Evolutionary conservation across 2,329 filamentous ascomycete species (phyloP), one percentile per base, ranked within the genome.

Genomic region (Neofusicoccum parvum): DNA sequence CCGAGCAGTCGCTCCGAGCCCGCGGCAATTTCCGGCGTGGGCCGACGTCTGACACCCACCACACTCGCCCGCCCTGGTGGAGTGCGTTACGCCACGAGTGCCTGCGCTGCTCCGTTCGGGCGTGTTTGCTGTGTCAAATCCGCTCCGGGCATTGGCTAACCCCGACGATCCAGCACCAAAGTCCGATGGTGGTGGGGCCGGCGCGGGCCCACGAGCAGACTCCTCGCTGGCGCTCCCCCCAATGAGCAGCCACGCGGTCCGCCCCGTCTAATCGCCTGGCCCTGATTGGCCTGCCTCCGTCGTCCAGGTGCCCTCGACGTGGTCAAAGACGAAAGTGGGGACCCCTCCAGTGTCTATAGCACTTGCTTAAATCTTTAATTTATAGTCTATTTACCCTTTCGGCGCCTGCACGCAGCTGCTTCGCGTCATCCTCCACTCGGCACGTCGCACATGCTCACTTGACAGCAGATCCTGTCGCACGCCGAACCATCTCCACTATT

Each of bases 171-270:
- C 32, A 45, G 53, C 53, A 17, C 39, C 51, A 39, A 41, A 37
- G n/a, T 15, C 36, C 51, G 51, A 58, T 45, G 37, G 37, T 36
- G 37, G 53, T 58, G 53, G 53, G 53, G 53, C 53, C 39, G 23
- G 5, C 14, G 20, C 37, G 39, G 53, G 34, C 9, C 15, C 3
- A 17, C 12, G 46, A 49, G 4, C 7, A 49, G 46, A 49, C 27
- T 32, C 27, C 27, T 32, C 27, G 17, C n/a, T 20, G 3, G 46
- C 46, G 11, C 36, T 10, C 11, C 37, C 34, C 37, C 39, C 9
- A 45, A 34, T 48, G 27, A 17, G 14, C 14, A 23, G 53, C 23
- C 23, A 46, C n/a, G n/a, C 27, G 41, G 39, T 43, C 39, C 39
- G 54, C 23, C 56, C 27, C 32, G 41, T 46, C 56, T 23, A 48